Evolutionary conservation across 768 basidiomycete species (phyloP), one percentile per base, ranked within the genome.

Genomic region (Cyclocybe cylindracea): DNA sequence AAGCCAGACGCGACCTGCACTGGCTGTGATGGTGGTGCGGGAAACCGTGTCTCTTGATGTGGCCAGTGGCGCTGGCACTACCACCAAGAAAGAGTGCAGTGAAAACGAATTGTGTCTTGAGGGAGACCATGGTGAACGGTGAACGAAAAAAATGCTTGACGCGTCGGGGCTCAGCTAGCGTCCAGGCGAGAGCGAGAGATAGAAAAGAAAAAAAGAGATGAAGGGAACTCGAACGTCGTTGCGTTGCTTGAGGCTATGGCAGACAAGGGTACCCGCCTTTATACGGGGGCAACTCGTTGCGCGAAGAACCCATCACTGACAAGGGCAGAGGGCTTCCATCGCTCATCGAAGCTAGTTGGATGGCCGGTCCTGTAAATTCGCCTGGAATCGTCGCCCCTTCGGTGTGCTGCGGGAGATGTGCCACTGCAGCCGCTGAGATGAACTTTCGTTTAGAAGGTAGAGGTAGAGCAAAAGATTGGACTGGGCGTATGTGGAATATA

Each of bases 51-150:
- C 47, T 50, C 44, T 55, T 56, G 55, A 58, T 53, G 45, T 53
- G 56, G 38, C 34, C 24, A 24, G 24, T 45, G 34, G 61, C 51
- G n/a, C 44, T 46, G 29, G 55, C 57, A 32, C 58, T 54, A 35
- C 56, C 59, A 51, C 61, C 56, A 58, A 61, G 56, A 42, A 50
- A 41, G 24, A 66, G 18, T 16, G 53, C 33, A 54, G 13, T 49
- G 29, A 60, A 50, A 16, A 60, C 36, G 19, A 56, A 36, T 24
- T 57, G 42, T 9, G 44, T 11, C 16, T 50, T 56, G 43, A 55
- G 48, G 16, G 33, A 34, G 43, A 48, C 49, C 61, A 64, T 60
- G 32, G 48, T 10, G 39, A 52, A 41, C 14, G 35, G 18, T 31
- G 37, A 55, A 35, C 11, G 32, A 39, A 43, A 38, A 31, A 37